These are phyloP conservation scores for Coriolopsis trogii DNA, from an alignment of 1,284 basidiomycete species.

Conservation along the genomic window DNA sequence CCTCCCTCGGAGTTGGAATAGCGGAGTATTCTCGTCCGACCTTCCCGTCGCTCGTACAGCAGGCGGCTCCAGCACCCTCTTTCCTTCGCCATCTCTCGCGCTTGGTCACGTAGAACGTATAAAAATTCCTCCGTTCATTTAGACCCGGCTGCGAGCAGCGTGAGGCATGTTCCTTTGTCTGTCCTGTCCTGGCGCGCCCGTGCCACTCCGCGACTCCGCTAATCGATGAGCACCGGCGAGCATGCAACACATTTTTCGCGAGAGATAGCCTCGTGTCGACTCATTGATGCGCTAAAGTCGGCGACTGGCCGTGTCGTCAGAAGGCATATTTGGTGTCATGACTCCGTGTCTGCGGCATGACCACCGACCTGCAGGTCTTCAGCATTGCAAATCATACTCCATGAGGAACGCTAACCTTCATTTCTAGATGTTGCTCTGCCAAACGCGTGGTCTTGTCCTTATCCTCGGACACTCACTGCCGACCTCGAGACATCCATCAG, in stretches of 20 bases:
- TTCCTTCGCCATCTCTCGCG: too few relatives aligned
- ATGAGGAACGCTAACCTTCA: not conserved
- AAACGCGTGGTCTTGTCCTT: too few relatives aligned
- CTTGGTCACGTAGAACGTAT: too few relatives aligned
- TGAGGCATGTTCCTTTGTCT: too few relatives aligned
- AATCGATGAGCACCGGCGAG: not conserved
- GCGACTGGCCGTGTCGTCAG: not conserved
- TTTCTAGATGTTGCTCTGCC: too few relatives aligned
- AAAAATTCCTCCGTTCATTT: not conserved
- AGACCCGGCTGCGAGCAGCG: too few relatives aligned
- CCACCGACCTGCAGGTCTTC: not conserved
- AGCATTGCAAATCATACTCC: too few relatives aligned
- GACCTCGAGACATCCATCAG: not conserved
- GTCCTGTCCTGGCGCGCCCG: not conserved
- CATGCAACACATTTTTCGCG: not conserved
- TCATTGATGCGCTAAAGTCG: not conserved
- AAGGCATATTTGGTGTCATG: not conserved
- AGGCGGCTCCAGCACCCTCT: too few relatives aligned
- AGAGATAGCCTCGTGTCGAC: conserved; percentile 7
- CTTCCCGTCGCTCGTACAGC: too few relatives aligned
- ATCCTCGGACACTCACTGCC: not conserved
- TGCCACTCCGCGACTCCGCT: conserved; percentile 2
- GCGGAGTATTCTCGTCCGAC: too few relatives aligned
- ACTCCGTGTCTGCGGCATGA: not conserved
- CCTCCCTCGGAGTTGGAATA: too few relatives aligned